Base-by-base conservation (phyloP, 768 basidiomycete genomes). In the Lyophyllum semitale region DNA sequence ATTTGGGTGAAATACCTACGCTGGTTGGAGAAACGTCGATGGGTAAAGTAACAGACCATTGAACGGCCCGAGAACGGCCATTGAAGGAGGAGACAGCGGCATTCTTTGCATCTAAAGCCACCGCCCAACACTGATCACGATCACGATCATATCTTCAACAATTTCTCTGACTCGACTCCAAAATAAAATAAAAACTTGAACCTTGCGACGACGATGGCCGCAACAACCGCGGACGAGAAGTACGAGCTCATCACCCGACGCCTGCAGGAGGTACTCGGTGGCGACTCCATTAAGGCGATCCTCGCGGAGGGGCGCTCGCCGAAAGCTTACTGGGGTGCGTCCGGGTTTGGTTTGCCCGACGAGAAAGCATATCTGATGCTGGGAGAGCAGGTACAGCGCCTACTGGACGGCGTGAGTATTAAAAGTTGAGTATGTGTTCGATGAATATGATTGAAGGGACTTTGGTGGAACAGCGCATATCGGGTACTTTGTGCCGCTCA, bases 401-500 rank as follows among this genome's bases (percentile, higher is more conserved):
- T 0, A 98, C 96, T 8, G 96, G 96, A 62, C 75, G 94, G 76
- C 96, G 95, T 98, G 71, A 73, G 92, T 57, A 7, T 11, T 8
- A n/a, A n/a, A n/a, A n/a, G n/a, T 20, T 22, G 17, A 11, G 7
- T 33, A 50, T 46, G 59, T 56, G 15, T 43, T 9, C 18, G 25
- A 40, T 30, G 9, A 32, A 54, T 45, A n/a, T 57, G 55, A 45
- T 29, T 54, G 47, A 51, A 22, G 46, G 52, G 54, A 44, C 45
- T 54, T 50, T n/a, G n/a, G n/a, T n/a, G n/a, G 38, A 55, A 40
- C 37, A 98, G 96, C 96, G 7, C 97, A 98, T 65, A 89, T 98
- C 54, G 97, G 93, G 6, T 99, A 99, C 79, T 96, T 97, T 68
- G 96, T 96, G 0, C 87, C 97, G 2, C 74, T 98, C 57, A 87